Evolutionary conservation across 2,329 filamentous ascomycete genomes (phyloP).

Genomic region (Apiospora malaysiana): DNA sequence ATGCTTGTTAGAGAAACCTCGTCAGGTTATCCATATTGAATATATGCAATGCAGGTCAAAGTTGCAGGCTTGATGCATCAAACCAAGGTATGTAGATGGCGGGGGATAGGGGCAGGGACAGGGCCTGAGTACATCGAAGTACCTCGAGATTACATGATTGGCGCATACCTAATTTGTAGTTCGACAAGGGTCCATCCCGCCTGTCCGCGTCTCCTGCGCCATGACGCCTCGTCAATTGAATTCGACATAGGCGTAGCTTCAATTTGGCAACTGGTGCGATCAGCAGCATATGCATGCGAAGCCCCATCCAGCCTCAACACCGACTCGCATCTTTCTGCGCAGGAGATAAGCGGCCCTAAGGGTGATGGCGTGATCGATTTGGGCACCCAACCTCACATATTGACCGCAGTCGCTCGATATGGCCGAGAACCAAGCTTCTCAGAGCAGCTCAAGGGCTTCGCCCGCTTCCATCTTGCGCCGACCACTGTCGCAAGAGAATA

Average conservation of each 20-base stretch:
- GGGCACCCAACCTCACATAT: background rate
- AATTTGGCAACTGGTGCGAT: background rate
- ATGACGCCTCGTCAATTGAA: background rate
- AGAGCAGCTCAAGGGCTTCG: conserved; percentile 4
- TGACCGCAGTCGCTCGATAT: background rate
- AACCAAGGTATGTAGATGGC: too few relatives aligned
- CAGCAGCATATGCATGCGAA: background rate
- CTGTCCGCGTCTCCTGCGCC: background rate
- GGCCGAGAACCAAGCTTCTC: background rate
- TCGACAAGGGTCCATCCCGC: background rate
- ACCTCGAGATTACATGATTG: background rate
- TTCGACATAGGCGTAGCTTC: background rate
- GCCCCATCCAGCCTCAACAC: background rate
- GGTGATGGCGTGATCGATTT: conserved; percentile 1
- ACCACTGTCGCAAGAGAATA: conserved; percentile 29
- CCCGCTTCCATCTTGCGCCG: conserved; percentile 23
- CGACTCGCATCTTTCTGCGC: background rate
- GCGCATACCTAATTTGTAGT: too few relatives aligned
- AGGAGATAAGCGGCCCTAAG: background rate
- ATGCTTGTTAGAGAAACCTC: background rate
- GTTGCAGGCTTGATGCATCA: too few relatives aligned
- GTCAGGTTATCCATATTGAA: background rate
- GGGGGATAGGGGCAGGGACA: too few relatives aligned
- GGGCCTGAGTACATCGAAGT: too few relatives aligned
- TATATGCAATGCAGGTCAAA: background rate